A percentile compares a stretch with the other conserved stretches of the same genome.
Conservation (phyloP, 164 flowering plant species). For the Vitis cinerea region DNA sequence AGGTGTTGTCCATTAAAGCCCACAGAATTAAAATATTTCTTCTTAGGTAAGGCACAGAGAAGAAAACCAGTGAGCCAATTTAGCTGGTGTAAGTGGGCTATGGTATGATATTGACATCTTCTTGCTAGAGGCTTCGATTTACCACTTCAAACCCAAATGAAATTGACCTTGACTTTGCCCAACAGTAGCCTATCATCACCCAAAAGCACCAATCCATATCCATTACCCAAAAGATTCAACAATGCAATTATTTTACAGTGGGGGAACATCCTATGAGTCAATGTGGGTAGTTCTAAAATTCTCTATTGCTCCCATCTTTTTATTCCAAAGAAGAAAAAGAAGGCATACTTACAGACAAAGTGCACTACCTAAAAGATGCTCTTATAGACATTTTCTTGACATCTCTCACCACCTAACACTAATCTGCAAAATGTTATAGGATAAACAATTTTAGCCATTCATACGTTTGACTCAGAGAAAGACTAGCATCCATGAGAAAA, state of each 20-base stretch:
- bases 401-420: background rate
- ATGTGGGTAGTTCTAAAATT: conserved; percentile 8
- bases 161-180: conserved; percentile 3
- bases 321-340: background rate
- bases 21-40: no score
- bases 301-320: background rate
- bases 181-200: background rate
- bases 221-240: background rate
- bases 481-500: no score
- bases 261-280: background rate
- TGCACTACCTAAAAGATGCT: background rate
- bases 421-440: background rate
- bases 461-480: background rate
- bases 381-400: background rate
- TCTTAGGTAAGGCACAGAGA: no score
- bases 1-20: background rate
- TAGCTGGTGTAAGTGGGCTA: background rate
- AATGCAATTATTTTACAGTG: background rate
- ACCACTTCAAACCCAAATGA: no score
- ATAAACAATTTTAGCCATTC: background rate
- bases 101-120: background rate
- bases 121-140: background rate
- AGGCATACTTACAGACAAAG: conserved; percentile 3
- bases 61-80: no score
- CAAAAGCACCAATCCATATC: background rate